phyloP scores from a whole-genome alignment of 345 rosid genomes.

The Trapa bicornis region DNA sequence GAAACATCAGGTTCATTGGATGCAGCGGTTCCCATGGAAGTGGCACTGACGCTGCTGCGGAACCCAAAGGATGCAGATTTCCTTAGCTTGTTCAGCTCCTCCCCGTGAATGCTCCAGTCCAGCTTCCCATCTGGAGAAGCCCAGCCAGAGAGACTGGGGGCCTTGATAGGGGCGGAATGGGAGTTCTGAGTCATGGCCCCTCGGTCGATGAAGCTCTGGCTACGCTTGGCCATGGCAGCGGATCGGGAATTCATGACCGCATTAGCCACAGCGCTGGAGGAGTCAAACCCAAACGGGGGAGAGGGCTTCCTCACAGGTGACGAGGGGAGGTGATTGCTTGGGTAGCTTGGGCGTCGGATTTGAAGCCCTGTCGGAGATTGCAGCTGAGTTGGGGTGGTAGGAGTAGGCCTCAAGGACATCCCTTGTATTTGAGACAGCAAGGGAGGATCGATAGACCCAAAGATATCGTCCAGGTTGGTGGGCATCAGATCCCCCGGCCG shows the following conservation, averaged over 20 bases:
- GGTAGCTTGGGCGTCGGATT: slow-evolving; percentile 55
- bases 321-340: slow-evolving; percentile 28
- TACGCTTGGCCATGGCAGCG: slow-evolving; percentile 72
- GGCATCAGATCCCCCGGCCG: slow-evolving; percentile 41
- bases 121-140: slow-evolving; percentile 68
- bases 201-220: slow-evolving; percentile 78
- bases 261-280: slow-evolving; percentile 81
- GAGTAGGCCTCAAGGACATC: slow-evolving; percentile 22
- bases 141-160: slow-evolving; percentile 58
- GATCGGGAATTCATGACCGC: slow-evolving; percentile 89
- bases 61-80: slow-evolving; percentile 77
- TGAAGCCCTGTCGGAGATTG: slow-evolving; percentile 60
- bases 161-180: slow-evolving; percentile 20
- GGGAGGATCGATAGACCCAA: slow-evolving; percentile 50
- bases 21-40: neutral
- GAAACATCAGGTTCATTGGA: slow-evolving; percentile 74
- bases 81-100: slow-evolving; percentile 75
- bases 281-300: slow-evolving; percentile 47
- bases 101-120: slow-evolving; percentile 86
- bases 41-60: slow-evolving; percentile 23
- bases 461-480: slow-evolving; percentile 48
- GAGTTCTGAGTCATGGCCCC: slow-evolving; percentile 30
- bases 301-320: slow-evolving; percentile 46
- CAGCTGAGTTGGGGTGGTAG: slow-evolving; percentile 27
- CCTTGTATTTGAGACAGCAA: slow-evolving; percentile 45